Evolutionary conservation across 371 early-diverging fungal species (phyloP).

Genomic region (Catenaria anguillulae): DNA sequence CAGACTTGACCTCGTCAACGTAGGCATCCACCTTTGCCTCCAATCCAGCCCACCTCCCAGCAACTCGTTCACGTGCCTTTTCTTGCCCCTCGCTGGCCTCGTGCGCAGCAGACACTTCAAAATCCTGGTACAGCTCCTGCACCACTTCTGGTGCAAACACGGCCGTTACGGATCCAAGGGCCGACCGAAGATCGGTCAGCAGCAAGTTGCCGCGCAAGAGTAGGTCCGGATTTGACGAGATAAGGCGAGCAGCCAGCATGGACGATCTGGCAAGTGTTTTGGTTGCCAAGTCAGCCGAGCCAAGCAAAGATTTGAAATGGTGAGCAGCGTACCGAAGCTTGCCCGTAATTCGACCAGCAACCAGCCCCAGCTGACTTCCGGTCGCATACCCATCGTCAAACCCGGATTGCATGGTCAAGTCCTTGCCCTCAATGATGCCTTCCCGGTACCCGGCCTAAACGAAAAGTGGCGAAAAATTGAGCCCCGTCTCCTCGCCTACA

Average conservation of each 20-base stretch:
- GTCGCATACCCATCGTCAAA: conserved; percentile 40
- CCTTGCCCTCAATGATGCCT: conserved; percentile 47
- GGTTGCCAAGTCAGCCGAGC: no score
- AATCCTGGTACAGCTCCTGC: background rate
- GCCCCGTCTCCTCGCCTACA: background rate
- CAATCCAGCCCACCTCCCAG: no score
- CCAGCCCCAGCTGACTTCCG: conserved; percentile 28
- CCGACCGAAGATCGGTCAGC: background rate
- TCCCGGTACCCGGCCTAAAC: conserved; percentile 41
- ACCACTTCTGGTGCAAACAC: background rate
- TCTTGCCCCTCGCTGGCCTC: no score
- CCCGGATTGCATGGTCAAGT: conserved; percentile 40
- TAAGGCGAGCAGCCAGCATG: background rate
- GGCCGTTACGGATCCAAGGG: background rate
- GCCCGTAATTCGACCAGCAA: conserved; percentile 7
- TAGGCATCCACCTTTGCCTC: no score
- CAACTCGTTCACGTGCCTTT: no score
- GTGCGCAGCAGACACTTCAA: no score
- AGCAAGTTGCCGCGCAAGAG: background rate
- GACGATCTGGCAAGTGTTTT: background rate
- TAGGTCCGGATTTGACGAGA: background rate
- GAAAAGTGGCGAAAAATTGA: background rate
- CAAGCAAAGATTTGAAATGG: background rate
- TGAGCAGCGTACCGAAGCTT: background rate
- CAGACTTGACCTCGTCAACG: no score